These are phyloP conservation scores for Pythium insidiosum DNA, from an alignment of 352 stramenopile species.

Conservation along the genomic window DNA sequence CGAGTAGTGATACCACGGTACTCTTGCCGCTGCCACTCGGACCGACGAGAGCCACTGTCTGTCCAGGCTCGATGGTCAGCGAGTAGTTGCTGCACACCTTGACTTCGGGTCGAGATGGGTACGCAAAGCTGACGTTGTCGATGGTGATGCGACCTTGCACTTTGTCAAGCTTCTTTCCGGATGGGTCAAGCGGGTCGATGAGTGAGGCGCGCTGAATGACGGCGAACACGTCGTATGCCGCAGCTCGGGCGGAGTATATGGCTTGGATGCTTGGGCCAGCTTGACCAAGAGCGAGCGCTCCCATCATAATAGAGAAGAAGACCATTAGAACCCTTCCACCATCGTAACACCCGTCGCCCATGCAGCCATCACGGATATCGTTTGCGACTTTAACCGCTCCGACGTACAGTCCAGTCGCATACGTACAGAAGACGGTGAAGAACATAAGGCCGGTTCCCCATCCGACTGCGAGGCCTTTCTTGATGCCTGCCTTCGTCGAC, in stretches of 20 bases:
- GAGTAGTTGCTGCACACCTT: slow-evolving; percentile 17
- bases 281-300: slow-evolving; percentile 63
- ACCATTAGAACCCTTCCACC: slow-evolving; percentile 58
- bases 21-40: slow-evolving; percentile 61
- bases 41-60: slow-evolving; percentile 35
- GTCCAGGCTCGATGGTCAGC: slow-evolving; percentile 20
- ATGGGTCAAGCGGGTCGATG: slow-evolving; percentile 39
- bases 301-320: slow-evolving; percentile 67
- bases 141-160: slow-evolving; percentile 54
- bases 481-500: slow-evolving; percentile 38
- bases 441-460: slow-evolving; percentile 64
- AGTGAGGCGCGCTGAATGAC: slow-evolving; percentile 49
- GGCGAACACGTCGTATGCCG: slow-evolving; percentile 58
- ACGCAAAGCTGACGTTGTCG: slow-evolving; percentile 74
- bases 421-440: slow-evolving; percentile 56
- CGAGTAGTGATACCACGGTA: slow-evolving; percentile 85
- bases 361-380: slow-evolving; percentile 38
- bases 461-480: slow-evolving; percentile 39
- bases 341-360: slow-evolving; percentile 37
- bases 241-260: slow-evolving; percentile 42
- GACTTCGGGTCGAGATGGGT: slow-evolving; percentile 21
- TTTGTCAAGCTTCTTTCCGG: slow-evolving; percentile 14
- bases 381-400: slow-evolving; percentile 55
- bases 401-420: slow-evolving; percentile 73
- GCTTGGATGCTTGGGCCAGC: slow-evolving; percentile 52